Conservation (phyloP, 768 basidiomycete species). For the Xanthoconium stramineum region DNA sequence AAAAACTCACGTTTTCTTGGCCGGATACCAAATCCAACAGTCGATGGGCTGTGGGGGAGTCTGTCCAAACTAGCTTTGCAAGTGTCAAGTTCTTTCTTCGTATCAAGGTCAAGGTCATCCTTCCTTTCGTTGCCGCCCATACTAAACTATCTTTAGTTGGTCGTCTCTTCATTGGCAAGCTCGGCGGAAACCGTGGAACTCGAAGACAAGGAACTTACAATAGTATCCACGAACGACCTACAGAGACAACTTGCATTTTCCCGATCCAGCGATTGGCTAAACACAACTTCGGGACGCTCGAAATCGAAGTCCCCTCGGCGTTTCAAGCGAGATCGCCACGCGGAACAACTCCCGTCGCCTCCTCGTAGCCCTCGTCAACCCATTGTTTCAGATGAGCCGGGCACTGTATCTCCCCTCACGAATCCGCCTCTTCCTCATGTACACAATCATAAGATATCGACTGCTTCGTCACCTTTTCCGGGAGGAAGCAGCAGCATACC, state of each 20-base stretch:
- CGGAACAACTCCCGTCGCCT: conserved; percentile 37
- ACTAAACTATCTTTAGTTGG: conserved; percentile 35
- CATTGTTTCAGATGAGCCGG: conserved; percentile 7
- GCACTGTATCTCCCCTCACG: conserved; percentile 1
- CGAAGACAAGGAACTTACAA: conserved; percentile 59
- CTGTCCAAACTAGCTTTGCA: conserved; percentile 60
- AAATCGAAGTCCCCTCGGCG: conserved; percentile 60
- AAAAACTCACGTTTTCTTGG: conserved; percentile 70
- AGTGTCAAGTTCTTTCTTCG: conserved; percentile 69
- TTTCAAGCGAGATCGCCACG: conserved; percentile 31
- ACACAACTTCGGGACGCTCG: conserved; percentile 33
- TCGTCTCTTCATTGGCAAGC: conserved; percentile 44
- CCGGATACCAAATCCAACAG: conserved; percentile 63
- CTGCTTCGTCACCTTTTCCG: conserved; percentile 30
- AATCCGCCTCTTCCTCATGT: conserved; percentile 5
- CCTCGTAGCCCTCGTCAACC: conserved; percentile 32
- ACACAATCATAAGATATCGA: conserved; percentile 30
- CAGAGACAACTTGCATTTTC: conserved; percentile 64
- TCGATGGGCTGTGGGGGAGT: conserved; percentile 80
- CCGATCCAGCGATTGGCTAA: conserved; percentile 49
- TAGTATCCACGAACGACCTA: conserved; percentile 67
- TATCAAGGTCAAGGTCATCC: conserved; percentile 52
- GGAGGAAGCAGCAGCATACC: conserved; percentile 24
- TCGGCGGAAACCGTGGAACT: conserved; percentile 66
- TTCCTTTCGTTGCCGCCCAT: conserved; percentile 5